phyloP scores from a whole-genome alignment of 805 yeast species.

The Candida maesae region DNA sequence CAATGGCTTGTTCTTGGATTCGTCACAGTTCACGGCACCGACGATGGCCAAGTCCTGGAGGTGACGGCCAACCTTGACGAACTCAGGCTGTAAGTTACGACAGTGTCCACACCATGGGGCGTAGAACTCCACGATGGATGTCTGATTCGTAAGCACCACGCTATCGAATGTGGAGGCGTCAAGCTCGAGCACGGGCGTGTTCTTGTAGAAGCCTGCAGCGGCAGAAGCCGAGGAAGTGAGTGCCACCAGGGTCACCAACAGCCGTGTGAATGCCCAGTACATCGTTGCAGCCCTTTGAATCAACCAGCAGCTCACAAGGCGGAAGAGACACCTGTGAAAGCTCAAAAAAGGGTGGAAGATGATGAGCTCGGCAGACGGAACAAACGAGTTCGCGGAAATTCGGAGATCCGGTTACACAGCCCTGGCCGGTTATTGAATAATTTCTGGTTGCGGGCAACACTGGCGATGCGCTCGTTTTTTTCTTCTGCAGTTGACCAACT shows the following conservation, averaged over 20 bases:
- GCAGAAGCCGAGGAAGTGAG: constrained; percentile 2
- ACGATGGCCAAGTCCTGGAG: constrained; percentile 57
- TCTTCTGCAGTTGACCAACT: too few species aligned
- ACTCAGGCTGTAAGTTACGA: constrained; percentile 61
- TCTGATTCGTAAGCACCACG: constrained; percentile 65
- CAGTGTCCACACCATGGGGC: constrained; percentile 99
- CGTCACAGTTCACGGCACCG: constrained; percentile 86
- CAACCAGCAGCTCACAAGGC: too few species aligned
- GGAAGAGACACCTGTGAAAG: too few species aligned
- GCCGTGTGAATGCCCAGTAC: too few species aligned
- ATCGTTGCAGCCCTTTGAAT: too few species aligned
- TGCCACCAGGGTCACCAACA: neutral
- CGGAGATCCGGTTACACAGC: too few species aligned
- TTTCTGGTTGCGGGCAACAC: too few species aligned
- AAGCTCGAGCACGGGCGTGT: constrained; percentile 48
- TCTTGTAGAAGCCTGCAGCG: constrained; percentile 22
- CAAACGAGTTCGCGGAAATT: too few species aligned
- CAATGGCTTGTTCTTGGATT: constrained; percentile 56
- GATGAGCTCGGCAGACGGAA: too few species aligned
- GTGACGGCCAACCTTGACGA: constrained; percentile 56
- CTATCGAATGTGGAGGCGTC: constrained; percentile 56
- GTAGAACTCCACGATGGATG: constrained; percentile 81
- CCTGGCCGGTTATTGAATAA: too few species aligned
- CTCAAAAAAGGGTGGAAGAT: too few species aligned
- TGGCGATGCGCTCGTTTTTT: too few species aligned